Evolutionary conservation across 164 flowering plant genomes (phyloP).

Genomic region (Umbilicus rupestris): DNA sequence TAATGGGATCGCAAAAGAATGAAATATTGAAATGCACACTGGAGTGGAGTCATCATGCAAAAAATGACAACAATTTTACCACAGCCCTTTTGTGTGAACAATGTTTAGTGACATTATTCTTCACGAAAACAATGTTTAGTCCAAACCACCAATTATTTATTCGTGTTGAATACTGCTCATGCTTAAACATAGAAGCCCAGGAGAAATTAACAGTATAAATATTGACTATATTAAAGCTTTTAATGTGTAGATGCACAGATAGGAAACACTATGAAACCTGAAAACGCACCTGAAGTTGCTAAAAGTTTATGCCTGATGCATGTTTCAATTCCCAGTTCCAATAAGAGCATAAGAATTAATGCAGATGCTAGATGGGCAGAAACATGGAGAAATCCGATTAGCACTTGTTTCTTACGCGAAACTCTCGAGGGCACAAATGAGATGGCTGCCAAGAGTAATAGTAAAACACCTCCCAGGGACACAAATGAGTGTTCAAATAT

Average conservation of each 20-base stretch:
- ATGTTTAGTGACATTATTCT: no score
- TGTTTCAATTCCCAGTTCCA: conserved; percentile 89
- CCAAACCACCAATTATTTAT: background rate
- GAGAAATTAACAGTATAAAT: background rate
- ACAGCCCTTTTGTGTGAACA: no score
- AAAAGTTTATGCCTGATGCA: conserved; percentile 79
- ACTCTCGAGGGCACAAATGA: conserved; percentile 79
- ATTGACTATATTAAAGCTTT: background rate
- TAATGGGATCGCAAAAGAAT: background rate
- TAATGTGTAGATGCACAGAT: background rate
- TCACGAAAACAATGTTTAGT: background rate
- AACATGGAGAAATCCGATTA: conserved; percentile 83
- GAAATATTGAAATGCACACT: background rate
- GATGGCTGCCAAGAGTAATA: conserved; percentile 49
- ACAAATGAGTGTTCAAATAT: conserved; percentile 66
- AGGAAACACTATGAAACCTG: background rate
- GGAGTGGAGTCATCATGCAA: background rate
- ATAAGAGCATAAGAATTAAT: conserved; percentile 73
- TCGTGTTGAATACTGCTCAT: background rate
- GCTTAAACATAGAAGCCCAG: background rate
- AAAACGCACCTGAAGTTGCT: conserved; percentile 68
- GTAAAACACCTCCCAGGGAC: conserved; percentile 52
- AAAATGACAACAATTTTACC: no score
- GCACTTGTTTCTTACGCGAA: conserved; percentile 58
- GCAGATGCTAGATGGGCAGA: conserved; percentile 84